Evolutionary conservation across 768 basidiomycete species (phyloP).

Genomic region (Suillus americanus): DNA sequence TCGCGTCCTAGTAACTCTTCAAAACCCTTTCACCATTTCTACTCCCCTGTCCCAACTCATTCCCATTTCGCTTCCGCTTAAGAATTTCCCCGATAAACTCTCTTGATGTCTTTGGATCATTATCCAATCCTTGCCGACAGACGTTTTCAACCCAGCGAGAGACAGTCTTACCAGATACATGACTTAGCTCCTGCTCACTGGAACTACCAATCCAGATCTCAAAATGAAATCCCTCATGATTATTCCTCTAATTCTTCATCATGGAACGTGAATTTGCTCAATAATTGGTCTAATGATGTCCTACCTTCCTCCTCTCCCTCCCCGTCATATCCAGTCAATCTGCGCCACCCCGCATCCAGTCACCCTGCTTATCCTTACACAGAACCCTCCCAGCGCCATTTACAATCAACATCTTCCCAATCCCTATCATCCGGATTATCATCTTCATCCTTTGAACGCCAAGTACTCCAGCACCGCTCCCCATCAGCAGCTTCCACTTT

Average conservation of each 20-base stretch:
- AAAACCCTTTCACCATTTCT: not conserved
- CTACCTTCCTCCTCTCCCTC: slow-evolving; percentile 24
- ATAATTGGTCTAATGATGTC: slow-evolving; percentile 8
- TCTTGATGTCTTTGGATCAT: slow-evolving; percentile 32
- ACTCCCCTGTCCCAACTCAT: not conserved
- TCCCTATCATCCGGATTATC: slow-evolving; percentile 22
- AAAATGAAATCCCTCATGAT: slow-evolving; percentile 15
- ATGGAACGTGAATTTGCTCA: slow-evolving; percentile 21
- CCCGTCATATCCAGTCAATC: slow-evolving; percentile 13
- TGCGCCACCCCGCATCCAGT: slow-evolving; percentile 25
- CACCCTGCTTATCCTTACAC: slow-evolving; percentile 19
- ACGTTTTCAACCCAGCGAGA: slow-evolving; percentile 30
- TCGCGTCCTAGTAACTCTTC: slow-evolving; percentile 11
- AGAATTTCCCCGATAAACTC: slow-evolving; percentile 17
- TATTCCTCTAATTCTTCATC: slow-evolving; percentile 18
- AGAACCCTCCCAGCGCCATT: slow-evolving; percentile 17
- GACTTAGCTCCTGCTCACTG: slow-evolving; percentile 25
- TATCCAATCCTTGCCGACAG: slow-evolving; percentile 32
- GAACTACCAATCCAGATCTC: slow-evolving; percentile 25
- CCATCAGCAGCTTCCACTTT: slow-evolving; percentile 14
- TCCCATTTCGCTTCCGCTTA: not conserved
- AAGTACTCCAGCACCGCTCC: slow-evolving; percentile 12
- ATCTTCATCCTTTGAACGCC: slow-evolving; percentile 12
- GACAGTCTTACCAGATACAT: slow-evolving; percentile 21
- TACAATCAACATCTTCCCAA: slow-evolving; percentile 15